phyloP scores from a whole-genome alignment of 139 green algal genomes.

The Mychonastes homosphaera region DNA sequence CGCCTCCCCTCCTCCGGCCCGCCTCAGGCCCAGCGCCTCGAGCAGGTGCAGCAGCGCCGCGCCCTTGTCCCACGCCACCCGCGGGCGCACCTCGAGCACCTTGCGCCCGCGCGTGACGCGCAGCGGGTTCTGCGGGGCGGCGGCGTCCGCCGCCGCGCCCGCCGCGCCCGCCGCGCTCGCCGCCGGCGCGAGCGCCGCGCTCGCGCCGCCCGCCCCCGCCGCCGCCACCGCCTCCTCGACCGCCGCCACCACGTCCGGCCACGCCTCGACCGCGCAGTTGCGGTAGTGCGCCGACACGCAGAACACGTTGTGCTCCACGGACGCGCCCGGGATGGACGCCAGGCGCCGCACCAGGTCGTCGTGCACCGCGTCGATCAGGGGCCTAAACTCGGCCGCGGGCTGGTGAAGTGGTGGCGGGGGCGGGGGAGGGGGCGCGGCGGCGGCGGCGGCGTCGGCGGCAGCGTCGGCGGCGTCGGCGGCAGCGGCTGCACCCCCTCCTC shows the following conservation, averaged over 20 bases:
- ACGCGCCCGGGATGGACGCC: conserved; percentile 57
- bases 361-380: conserved; percentile 72
- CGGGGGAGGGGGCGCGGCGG: too few species aligned
- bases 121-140: conserved; percentile 38
- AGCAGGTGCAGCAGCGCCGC: conserved; percentile 83
- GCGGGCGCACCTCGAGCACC: conserved; percentile 85
- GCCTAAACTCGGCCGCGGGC: conserved; percentile 65
- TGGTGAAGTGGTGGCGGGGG: conserved; percentile 38
- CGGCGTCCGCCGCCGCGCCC: not conserved
- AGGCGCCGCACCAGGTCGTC: conserved; percentile 40
- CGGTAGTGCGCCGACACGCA: conserved; percentile 90
- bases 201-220: conserved; percentile 1
- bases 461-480: conserved; percentile 1
- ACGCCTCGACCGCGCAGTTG: conserved; percentile 56
- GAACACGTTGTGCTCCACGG: conserved; percentile 96
- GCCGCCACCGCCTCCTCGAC: conserved; percentile 40
- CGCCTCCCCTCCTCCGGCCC: not conserved
- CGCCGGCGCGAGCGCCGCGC: conserved; percentile 38
- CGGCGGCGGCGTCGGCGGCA: not conserved
- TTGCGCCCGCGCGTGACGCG: conserved; percentile 73
- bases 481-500: conserved; percentile 7
- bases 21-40: conserved; percentile 52
- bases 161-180: conserved; percentile 10
- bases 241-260: conserved; percentile 42
- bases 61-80: conserved; percentile 96